Evolutionary conservation across 345 rosid genomes (phyloP), one percentile per base, ranked within the genome.

Genomic region (Aegle marmelos): DNA sequence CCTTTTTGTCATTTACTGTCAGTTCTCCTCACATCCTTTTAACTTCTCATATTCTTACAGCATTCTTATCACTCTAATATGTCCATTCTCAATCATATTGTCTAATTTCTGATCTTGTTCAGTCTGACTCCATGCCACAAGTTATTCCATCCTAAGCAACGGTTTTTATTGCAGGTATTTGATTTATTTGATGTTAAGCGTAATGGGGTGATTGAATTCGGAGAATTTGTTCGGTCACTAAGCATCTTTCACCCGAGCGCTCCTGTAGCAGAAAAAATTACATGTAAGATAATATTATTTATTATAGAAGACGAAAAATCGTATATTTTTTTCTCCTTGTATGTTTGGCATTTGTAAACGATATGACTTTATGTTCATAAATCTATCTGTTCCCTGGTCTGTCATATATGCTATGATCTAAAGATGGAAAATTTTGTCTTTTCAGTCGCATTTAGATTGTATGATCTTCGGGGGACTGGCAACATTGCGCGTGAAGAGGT

Each of bases 171-270:
- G 79, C 86, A 92, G 97, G 78, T 91, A n/a, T 91, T 91, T 70
- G 84, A 80, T 75, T 69, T 88, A 78, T 92, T 89, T 60, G 97
- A 92, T 81, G 54, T 68, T 73, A 91, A 89, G 83, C 82, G n/a
- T 66, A 84, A 91, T 56, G 98, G 91, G 53, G 88, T 83, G 2
- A 90, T 93, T 22, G 94, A 82, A 77, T 93, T 93, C 72, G 93
- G 87, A 76, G 96, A 90, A 60, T 93, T 93, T 50, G 94, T 93
- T 17, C 87, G 89, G 39, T 81, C 98, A 13, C 81, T 91, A 48
- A 83, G 89, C 71, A 48, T 91, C 75, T 93, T 93, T 81, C 98
- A 91, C 64, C 98, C 98, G 19, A 82, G 50, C 66, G 80, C 94
- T 74, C 72, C 86, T 2, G 50, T 79, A 72, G 84, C 79, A 54